Evolutionary conservation across 345 rosid species (phyloP).

Genomic region (Gossypium raimondii): DNA sequence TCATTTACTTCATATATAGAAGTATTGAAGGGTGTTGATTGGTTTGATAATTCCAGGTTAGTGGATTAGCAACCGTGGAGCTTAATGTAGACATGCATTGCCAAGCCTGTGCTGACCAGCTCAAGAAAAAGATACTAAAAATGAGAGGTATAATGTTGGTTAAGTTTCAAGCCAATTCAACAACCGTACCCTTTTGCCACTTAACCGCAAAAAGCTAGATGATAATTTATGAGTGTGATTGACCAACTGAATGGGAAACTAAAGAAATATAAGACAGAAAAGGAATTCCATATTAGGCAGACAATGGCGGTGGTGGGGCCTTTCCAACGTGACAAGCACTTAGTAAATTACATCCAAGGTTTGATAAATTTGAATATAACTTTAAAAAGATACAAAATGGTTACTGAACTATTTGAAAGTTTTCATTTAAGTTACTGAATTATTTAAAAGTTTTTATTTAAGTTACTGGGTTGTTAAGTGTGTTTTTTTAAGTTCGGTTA

Average conservation of each 20-base stretch:
- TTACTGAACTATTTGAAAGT: fast-evolving
- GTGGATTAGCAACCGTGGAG: constrained; percentile 62
- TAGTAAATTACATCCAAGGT: too few species aligned
- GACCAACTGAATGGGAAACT: neutral
- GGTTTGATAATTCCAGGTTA: constrained; percentile 37
- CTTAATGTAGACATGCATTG: constrained; percentile 91
- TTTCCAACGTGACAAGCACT: neutral
- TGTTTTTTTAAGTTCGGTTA: too few species aligned
- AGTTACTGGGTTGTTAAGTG: too few species aligned
- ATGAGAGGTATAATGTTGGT: constrained; percentile 61
- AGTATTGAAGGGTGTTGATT: neutral
- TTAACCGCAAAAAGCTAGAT: neutral
- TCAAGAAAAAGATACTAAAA: constrained; percentile 73
- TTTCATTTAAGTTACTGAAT: too few species aligned
- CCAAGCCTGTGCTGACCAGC: constrained; percentile 89
- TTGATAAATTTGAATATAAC: too few species aligned
- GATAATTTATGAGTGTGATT: neutral
- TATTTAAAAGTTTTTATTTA: too few species aligned
- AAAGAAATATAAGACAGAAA: neutral
- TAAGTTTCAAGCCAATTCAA: neutral
- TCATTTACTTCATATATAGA: neutral
- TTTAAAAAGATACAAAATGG: too few species aligned
- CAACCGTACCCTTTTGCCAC: neutral
- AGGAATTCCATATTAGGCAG: neutral
- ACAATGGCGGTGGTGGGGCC: neutral